Evolutionary conservation across 805 yeast species (phyloP).

Genomic region (Metschnikowia rubicola): DNA sequence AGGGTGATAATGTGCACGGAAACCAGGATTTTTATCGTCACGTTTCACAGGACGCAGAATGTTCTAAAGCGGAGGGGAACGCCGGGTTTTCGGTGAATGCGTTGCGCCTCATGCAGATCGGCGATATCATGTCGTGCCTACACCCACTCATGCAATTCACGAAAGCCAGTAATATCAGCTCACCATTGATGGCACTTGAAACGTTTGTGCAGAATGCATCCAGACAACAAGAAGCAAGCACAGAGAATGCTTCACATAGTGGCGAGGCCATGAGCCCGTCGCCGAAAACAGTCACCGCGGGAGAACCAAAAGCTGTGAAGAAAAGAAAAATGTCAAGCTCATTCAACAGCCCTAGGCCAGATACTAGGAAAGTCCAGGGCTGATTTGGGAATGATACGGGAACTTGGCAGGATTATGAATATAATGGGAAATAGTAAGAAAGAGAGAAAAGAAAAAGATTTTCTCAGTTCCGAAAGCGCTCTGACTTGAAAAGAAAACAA

Average conservation of each 20-base stretch:
- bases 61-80: conserved; percentile 47
- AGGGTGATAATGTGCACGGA: neutral
- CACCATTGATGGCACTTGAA: conserved; percentile 57
- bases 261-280: conserved; percentile 9
- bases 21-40: conserved; percentile 6
- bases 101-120: conserved; percentile 67
- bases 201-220: conserved; percentile 27
- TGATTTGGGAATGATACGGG: no score
- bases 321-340: conserved; percentile 12
- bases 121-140: conserved; percentile 74
- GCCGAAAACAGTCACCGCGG: conserved; percentile 8
- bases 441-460: no score
- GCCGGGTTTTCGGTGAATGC: conserved; percentile 65
- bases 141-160: conserved; percentile 62
- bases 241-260: neutral
- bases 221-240: neutral
- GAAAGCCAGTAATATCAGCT: conserved; percentile 41
- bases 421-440: no score
- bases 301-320: conserved; percentile 9
- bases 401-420: no score
- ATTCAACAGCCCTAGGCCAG: conserved; percentile 11
- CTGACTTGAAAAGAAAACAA: no score
- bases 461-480: no score
- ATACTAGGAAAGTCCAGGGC: no score
- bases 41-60: conserved; percentile 19